Evolutionary conservation across 495 filamentous ascomycete genomes (phyloP), one percentile per base, ranked within the genome.

Genomic region (Platismatia glauca): DNA sequence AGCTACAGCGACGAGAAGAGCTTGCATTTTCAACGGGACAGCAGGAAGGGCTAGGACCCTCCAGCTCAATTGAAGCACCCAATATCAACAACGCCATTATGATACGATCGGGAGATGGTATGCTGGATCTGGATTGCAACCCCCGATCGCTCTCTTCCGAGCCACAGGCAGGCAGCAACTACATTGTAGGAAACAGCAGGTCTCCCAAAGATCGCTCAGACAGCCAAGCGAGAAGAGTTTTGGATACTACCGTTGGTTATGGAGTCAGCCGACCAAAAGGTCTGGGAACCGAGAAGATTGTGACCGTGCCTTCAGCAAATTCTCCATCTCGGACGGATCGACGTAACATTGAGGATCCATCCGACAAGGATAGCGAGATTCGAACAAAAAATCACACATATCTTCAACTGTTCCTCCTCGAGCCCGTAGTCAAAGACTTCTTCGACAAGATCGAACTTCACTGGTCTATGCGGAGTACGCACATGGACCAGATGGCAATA

Each of bases 401-500:
- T 16, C 31, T 58, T 27, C 31, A 53, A 4, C 20, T 60, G 1
- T 56, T 66, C 48, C 22, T 63, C 7, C 43, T 66, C 24, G 57
- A 59, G n/a, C 46, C 64, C 13, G 38, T 46, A 22, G 20, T 63
- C 4, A 7, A 22, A 48, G 60, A 66, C 57, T 33, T 59, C 7
- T 62, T 41, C 18, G 61, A 66, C 31, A 57, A 33, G 18, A 58
- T 60, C 24, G 56, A 66, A 38, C 48, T 66, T 24, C 53, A 43
- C 33, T 63, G 57, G 64, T 55, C 37, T 3, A 38, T 48, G 16
- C 61, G 64, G 11, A 60, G 24, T 15, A 34, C 48, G 8, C 39
- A 57, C 2, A 55, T 57, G 48, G 29, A 39, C 11, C n/a, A 35
- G 20, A 7, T 27, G 8, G 60, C 24, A 24, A 66, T 59, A 22